Base-by-base conservation (phyloP, 2,329 filamentous ascomycete species). In the Davidsoniella neocaledoniae region DNA sequence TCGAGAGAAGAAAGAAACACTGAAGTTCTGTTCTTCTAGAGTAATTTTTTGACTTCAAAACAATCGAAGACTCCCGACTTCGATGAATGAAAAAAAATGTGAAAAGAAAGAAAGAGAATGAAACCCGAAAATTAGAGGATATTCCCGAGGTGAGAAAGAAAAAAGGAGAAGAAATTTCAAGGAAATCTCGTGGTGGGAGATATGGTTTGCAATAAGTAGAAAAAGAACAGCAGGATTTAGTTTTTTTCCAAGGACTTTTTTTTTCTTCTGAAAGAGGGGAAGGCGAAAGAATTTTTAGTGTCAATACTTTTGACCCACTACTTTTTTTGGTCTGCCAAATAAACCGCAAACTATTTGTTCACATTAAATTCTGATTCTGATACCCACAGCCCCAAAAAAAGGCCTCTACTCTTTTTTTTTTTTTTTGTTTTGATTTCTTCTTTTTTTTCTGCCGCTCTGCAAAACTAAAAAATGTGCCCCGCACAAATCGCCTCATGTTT, bases 31-130 rank as follows among this genome's bases (percentile, higher is more conserved):
- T 52, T 49, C 47, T 47, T 52, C 41, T n/a, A 23, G 38, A 36
- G 26, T 40, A 36, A 2, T 33, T 19, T 14, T 25, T 43, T 51
- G 19, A 26, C 5, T 47, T 17, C 29, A 33, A 39, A 40, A 37
- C 44, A 46, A 44, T 12, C 45, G 58, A 60, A 62, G 63, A 50
- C 43, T 53, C 51, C 51, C 26, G 47, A 44, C 51, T 47, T 53
- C 51, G 21, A 62, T 58, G 61, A 61, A 66, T 63, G 65, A 67
- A 58, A 64, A 67, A 68, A 63, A 51, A 23, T 3, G 21, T 23
- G 21, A 23, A 23, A 58, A 64, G 67, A 63, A 62, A 68, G 62
- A 51, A 62, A 59, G 57, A 62, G 56, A 56, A 52, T 49, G 37
- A 42, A 44, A 48, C 50, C 50, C 43, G 42, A 52, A 47, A 33